Conservation (phyloP, 257 asterid species). For the Phtheirospermum japonicum region DNA sequence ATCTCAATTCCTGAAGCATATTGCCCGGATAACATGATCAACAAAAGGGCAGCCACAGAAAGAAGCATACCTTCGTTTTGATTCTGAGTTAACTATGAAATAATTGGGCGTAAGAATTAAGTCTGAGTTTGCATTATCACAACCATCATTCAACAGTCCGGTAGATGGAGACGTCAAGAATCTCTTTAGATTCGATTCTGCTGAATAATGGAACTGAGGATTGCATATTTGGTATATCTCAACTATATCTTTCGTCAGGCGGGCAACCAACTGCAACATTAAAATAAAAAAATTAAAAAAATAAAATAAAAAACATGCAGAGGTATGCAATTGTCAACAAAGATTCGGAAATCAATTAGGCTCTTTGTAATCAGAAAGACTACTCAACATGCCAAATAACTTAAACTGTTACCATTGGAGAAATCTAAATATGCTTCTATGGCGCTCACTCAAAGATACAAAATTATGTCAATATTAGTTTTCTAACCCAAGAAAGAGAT, state of each 20-base stretch:
- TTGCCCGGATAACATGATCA: slow-evolving; percentile 14
- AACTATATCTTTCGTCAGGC: slow-evolving; percentile 86
- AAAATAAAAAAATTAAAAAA: neutral
- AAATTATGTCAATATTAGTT: neutral
- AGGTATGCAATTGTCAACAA: slow-evolving; percentile 25
- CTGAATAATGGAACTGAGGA: slow-evolving; percentile 75
- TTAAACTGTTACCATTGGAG: neutral
- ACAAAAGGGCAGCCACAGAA: slow-evolving; percentile 16
- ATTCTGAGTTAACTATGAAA: slow-evolving; percentile 61
- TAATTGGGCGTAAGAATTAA: slow-evolving; percentile 77
- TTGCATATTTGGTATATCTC: slow-evolving; percentile 86
- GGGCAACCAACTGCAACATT: slow-evolving; percentile 79
- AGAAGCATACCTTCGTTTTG: slow-evolving; percentile 67
- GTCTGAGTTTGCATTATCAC: slow-evolving; percentile 90
- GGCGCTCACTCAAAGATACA: neutral
- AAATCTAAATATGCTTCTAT: slow-evolving; percentile 6
- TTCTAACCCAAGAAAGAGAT: slow-evolving; percentile 6
- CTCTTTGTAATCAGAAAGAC: slow-evolving; percentile 14
- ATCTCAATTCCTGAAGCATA: slow-evolving; percentile 28
- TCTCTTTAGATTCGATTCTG: slow-evolving; percentile 82
- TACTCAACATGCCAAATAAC: slow-evolving; percentile 17
- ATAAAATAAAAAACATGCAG: slow-evolving; percentile 3
- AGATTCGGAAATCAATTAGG: slow-evolving; percentile 15
- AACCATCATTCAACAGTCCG: slow-evolving; percentile 86
- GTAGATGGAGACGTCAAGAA: slow-evolving; percentile 90